Evolutionary conservation across 352 stramenopile genomes (phyloP).

Genomic region (Saprolegnia diclina): DNA sequence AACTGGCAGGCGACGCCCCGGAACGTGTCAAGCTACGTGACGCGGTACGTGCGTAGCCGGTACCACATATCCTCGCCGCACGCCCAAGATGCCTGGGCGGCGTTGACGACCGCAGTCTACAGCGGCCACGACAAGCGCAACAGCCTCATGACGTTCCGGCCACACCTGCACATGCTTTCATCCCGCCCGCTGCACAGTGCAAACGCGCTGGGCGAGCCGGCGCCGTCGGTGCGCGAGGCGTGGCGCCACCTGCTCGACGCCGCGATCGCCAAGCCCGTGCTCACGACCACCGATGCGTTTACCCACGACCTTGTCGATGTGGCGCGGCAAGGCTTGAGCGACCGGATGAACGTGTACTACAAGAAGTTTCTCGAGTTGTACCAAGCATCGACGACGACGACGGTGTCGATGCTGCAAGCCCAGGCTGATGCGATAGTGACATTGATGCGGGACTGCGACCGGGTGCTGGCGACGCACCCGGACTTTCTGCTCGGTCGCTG

Average conservation of each 20-base stretch:
- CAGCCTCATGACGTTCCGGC: constrained; percentile 8
- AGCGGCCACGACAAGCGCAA: constrained; percentile 37
- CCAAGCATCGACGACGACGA: constrained; percentile 31
- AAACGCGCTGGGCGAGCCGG: not conserved
- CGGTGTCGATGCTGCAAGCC: constrained; percentile 35
- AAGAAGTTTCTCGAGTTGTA: constrained; percentile 50
- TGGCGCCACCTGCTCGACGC: constrained; percentile 48
- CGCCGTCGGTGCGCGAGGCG: constrained; percentile 42
- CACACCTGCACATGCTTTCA: not conserved
- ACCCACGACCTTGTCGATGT: constrained; percentile 72
- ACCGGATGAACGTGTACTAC: constrained; percentile 31
- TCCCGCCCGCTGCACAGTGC: not conserved
- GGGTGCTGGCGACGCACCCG: constrained; percentile 55
- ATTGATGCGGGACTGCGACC: constrained; percentile 50
- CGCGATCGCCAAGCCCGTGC: constrained; percentile 29
- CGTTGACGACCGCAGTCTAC: constrained; percentile 58
- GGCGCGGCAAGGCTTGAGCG: constrained; percentile 62
- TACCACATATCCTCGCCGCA: constrained; percentile 57
- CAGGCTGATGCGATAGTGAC: constrained; percentile 44
- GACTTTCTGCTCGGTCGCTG: constrained; percentile 71
- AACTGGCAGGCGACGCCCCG: constrained; percentile 46
- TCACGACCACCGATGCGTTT: constrained; percentile 45
- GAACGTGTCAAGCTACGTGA: constrained; percentile 41
- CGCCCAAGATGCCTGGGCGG: constrained; percentile 45
- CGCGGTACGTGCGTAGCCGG: constrained; percentile 44